These are phyloP conservation scores for Arabis alpina DNA, from an alignment of 345 rosid species.

Conservation along the genomic window DNA sequence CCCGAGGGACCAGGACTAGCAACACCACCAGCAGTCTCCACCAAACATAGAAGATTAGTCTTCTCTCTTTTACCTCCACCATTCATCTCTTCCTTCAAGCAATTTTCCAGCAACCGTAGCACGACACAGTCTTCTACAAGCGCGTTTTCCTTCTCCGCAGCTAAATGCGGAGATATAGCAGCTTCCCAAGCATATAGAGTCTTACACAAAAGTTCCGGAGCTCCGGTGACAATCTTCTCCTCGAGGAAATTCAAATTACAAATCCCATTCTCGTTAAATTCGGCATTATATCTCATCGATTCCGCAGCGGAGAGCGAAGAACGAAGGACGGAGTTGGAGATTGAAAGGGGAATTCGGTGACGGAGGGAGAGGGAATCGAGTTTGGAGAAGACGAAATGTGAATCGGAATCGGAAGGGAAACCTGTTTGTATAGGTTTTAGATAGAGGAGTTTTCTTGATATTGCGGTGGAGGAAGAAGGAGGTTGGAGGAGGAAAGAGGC, in stretches of 20 bases:
- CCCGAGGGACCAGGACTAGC: conserved; percentile 95
- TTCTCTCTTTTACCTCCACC: conserved; percentile 25
- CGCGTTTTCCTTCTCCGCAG: conserved; percentile 71
- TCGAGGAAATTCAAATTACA: conserved; percentile 53
- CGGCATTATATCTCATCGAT: conserved; percentile 26
- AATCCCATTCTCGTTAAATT: conserved; percentile 44
- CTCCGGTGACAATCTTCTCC: conserved; percentile 44
- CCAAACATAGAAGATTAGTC: conserved; percentile 57
- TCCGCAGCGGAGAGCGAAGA: conserved; percentile 63
- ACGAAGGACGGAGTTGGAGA: conserved; percentile 64
- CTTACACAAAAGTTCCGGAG: conserved; percentile 62
- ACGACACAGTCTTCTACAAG: conserved; percentile 53
- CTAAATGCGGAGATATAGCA: conserved; percentile 91
- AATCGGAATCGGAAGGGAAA: conserved; percentile 90
- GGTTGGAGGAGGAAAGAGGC: conserved; percentile 74
- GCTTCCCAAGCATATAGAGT: conserved; percentile 85
- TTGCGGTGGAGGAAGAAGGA: conserved; percentile 35
- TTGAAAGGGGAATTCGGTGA: conserved; percentile 48
- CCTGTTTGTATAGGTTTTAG: conserved; percentile 92
- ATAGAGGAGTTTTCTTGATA: conserved; percentile 58
- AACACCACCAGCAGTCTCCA: conserved; percentile 97
- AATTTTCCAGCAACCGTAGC: conserved; percentile 51
- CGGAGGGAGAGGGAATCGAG: conserved; percentile 66
- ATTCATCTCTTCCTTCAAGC: conserved; percentile 52
- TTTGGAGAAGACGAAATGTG: conserved; percentile 71